Percentiles rank a stretch among this genome's conserved stretches.
These are phyloP conservation scores for Ogataea nakhonphanomensis DNA, from an alignment of 805 yeast genomes.

Conservation along the genomic window DNA sequence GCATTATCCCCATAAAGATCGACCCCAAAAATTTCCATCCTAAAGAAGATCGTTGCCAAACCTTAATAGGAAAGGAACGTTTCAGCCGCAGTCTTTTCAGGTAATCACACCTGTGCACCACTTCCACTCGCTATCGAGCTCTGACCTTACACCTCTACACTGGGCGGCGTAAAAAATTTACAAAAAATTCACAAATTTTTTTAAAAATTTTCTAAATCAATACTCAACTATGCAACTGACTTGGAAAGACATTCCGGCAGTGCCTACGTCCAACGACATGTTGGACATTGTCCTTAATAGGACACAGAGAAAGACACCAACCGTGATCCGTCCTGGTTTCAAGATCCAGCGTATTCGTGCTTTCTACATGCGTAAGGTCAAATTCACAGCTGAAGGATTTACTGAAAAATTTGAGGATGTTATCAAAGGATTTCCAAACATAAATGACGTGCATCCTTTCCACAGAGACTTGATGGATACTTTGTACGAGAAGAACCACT, in stretches of 20 bases:
- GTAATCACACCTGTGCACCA: no score
- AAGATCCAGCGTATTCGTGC: constrained; percentile 94
- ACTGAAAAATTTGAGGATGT: constrained; percentile 87
- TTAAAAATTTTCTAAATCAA: constrained; percentile 4
- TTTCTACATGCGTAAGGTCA: constrained; percentile 97
- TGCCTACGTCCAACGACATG: constrained; percentile 87
- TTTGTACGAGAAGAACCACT: constrained; percentile 95
- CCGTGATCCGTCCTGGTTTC: constrained; percentile 97
- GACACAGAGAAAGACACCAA: constrained; percentile 98
- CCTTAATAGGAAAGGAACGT: no score
- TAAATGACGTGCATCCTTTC: constrained; percentile 97
- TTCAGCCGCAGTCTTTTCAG: no score
- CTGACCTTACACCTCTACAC: not conserved
- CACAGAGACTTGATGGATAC: constrained; percentile 98
- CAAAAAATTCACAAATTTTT: constrained; percentile 2
- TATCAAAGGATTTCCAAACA: constrained; percentile 87
- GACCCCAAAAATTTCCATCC: not conserved
- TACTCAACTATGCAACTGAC: constrained; percentile 76
- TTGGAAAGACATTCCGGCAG: constrained; percentile 98
- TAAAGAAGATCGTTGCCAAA: no score
- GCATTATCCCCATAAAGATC: not conserved
- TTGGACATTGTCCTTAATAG: constrained; percentile 95
- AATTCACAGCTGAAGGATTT: constrained; percentile 94
- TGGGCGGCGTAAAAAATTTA: constrained; percentile 2
- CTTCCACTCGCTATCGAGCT: not conserved